Percentiles rank a stretch among this genome's conserved stretches.
These are phyloP conservation scores for Ascochyta rabiei DNA, from an alignment of 2,329 filamentous ascomycete species.

Conservation along the genomic window DNA sequence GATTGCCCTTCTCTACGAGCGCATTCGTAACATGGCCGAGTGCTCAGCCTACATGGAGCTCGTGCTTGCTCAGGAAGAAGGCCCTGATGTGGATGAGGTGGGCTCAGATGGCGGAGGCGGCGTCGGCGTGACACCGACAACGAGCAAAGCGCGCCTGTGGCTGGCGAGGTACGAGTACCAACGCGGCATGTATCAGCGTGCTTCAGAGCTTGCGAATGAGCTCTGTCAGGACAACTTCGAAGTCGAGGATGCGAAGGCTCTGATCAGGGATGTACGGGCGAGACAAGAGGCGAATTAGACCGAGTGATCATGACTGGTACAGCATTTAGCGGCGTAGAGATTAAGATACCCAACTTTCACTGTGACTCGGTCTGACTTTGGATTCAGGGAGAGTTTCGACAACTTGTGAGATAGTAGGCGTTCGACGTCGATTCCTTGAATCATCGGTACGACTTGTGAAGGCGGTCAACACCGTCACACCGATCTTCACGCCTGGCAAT, in stretches of 20 bases:
- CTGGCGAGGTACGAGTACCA: constrained; percentile 82
- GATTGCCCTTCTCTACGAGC: constrained; percentile 88
- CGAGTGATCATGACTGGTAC: neutral
- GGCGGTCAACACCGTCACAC: neutral
- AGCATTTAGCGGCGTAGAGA: neutral
- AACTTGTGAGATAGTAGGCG: neutral
- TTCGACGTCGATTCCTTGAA: neutral
- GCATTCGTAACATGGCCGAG: constrained; percentile 76
- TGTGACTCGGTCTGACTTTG: neutral
- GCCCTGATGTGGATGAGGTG: constrained; percentile 53
- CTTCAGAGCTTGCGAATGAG: constrained; percentile 83
- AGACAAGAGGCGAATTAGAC: constrained; percentile 44
- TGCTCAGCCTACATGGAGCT: constrained; percentile 95
- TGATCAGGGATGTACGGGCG: constrained; percentile 83
- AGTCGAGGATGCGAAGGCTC: constrained; percentile 93
- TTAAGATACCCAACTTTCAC: neutral
- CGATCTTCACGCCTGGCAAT: neutral
- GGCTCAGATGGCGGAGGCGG: constrained; percentile 58
- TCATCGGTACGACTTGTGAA: neutral
- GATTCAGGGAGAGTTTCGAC: too few relatives aligned
- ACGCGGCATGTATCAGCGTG: constrained; percentile 74
- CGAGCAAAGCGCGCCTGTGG: constrained; percentile 93
- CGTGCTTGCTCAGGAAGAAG: constrained; percentile 89
- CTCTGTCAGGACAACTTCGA: constrained; percentile 95
- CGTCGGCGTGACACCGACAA: constrained; percentile 87